Conservation (phyloP, 2,329 filamentous ascomycete genomes). For the Dactylonectria estremocensis region DNA sequence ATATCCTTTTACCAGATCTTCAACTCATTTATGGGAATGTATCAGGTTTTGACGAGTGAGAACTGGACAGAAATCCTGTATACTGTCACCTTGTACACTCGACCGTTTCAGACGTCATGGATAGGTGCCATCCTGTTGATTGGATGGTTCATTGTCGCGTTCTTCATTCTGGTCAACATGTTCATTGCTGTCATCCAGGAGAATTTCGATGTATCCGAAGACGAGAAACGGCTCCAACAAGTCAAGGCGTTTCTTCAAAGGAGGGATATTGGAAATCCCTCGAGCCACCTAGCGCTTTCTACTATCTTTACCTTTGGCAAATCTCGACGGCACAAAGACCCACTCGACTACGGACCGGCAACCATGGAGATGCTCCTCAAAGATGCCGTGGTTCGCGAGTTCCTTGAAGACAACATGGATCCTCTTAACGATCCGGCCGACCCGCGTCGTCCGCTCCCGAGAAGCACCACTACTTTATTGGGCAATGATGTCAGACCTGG, state of each 20-base stretch:
- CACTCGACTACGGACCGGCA: conserved; percentile 90
- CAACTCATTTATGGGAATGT: conserved; percentile 98
- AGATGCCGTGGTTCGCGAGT: conserved; percentile 94
- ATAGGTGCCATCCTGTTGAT: conserved; percentile 93
- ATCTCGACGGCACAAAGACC: conserved; percentile 78
- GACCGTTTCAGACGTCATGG: conserved; percentile 82
- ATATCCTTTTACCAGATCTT: conserved; percentile 92
- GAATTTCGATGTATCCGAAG: conserved; percentile 98
- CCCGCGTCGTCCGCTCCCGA: conserved; percentile 49
- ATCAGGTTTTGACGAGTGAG: conserved; percentile 95
- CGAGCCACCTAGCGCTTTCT: conserved; percentile 83
- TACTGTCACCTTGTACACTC: conserved; percentile 80
- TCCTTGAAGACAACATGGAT: conserved; percentile 77
- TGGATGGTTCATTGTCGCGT: conserved; percentile 94
- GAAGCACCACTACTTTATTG: conserved; percentile 52
- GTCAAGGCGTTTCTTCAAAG: conserved; percentile 95
- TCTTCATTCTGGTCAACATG: conserved; percentile 98
- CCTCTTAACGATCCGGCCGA: conserved; percentile 50
- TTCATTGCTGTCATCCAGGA: conserved; percentile 99
- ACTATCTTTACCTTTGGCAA: conserved; percentile 77
- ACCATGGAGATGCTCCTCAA: conserved; percentile 97
- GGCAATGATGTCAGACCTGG: conserved; percentile 69
- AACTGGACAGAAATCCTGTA: conserved; percentile 95
- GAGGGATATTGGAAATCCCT: conserved; percentile 83
- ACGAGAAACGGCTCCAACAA: conserved; percentile 97